Evolutionary conservation across 208 protist genomes (phyloP), one percentile per base, ranked within the genome.

Genomic region (Leishmania aethiopica): DNA sequence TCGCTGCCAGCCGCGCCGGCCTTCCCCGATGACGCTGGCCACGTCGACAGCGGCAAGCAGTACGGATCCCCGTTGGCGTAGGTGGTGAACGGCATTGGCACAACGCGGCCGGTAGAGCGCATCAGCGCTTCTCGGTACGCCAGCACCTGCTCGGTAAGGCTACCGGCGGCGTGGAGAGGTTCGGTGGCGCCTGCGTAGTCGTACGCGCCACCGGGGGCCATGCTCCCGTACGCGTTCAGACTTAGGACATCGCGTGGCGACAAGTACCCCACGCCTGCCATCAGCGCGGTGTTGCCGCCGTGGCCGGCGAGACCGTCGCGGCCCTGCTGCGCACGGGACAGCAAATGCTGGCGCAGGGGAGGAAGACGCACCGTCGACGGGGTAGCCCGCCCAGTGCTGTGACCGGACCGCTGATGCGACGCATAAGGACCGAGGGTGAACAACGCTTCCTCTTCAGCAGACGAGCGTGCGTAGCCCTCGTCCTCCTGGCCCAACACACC

Each of bases 171-270:
- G 77, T 70, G 70, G 59, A 57, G 40, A 64, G 59, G 75, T 4
- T 47, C 22, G 45, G 28, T 32, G 37, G 28, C 86, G 86, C 32
- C 78, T 69, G 62, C 73, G 62, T 49, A 94, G 73, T 75, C 75
- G 28, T 83, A 57, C 15, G 64, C 78, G 22, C 73, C 72, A 42
- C 55, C 62, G 19, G 59, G 1, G 3, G 79, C 57, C 4, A 92
- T 74, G 70, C 79, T 78, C 32, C 78, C 77, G 66, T 86, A 94
- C 28, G 89, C 90, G 70, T 80, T 80, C 75, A 92, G 59, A 75
- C 70, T 92, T 32, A 84, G 83, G n/a, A 76, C 81, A 59, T 94
- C 90, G n/a, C 90, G 88, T 17, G 90, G 90, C n/a, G 82, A 80
- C 17, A 88, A 70, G 80, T 92, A 92, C 32, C 73, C 55, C 35